A percentile compares a stretch with the other conserved stretches of the same genome.
phyloP scores from a whole-genome alignment of 345 rosid species.

The Angophora floribunda region DNA sequence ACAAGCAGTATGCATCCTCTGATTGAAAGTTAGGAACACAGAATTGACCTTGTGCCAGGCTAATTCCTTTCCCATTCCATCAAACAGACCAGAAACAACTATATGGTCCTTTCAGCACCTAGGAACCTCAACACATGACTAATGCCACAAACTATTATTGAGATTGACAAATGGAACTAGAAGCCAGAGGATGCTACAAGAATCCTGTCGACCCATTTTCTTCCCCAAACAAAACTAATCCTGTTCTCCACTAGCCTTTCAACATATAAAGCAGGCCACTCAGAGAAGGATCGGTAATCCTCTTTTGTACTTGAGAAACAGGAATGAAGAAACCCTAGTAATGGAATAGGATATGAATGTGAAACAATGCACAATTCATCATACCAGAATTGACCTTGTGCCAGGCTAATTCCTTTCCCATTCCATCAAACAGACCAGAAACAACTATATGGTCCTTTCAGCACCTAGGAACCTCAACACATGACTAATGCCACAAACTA shows the following conservation, averaged over 20 bases:
- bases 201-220: background rate
- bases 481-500: background rate
- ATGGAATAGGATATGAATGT: background rate
- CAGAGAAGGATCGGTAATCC: background rate
- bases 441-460: background rate
- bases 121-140: background rate
- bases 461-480: background rate
- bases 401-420: background rate
- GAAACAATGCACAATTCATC: background rate
- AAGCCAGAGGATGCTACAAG: background rate
- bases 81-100: background rate
- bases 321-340: background rate
- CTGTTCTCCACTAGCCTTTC: background rate
- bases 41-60: background rate
- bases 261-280: background rate
- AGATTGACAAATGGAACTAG: background rate
- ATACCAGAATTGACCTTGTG: conserved; percentile 17
- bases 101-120: background rate
- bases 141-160: background rate
- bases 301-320: background rate
- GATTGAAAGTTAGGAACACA: background rate
- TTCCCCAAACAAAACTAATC: background rate
- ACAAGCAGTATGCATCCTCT: background rate
- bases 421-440: background rate
- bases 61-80: background rate